Evolutionary conservation across 2,329 filamentous ascomycete genomes (phyloP).

Genomic region (Metarhizium anisopliae): DNA sequence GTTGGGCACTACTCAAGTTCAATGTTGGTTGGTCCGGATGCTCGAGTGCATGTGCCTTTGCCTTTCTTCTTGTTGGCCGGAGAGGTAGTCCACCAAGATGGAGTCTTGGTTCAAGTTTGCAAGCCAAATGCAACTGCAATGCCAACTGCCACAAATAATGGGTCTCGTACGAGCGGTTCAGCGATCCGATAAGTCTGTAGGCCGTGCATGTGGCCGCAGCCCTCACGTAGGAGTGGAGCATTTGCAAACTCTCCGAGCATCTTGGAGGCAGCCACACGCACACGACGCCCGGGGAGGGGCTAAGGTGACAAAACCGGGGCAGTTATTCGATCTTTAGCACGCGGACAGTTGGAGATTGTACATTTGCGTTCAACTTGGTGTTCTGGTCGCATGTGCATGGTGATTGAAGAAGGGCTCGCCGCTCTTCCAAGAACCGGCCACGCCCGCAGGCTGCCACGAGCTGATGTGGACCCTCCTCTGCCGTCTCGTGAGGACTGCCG

Average conservation of each 20-base stretch:
- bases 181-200: too few species aligned
- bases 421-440: background rate
- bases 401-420: background rate
- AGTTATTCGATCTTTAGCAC: background rate
- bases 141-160: too few species aligned
- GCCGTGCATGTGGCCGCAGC: too few species aligned
- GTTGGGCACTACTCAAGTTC: background rate
- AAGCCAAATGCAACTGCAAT: too few species aligned
- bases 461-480: background rate
- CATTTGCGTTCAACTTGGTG: background rate
- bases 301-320: too few species aligned
- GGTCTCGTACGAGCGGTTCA: too few species aligned
- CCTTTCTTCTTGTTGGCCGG: background rate
- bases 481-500: background rate
- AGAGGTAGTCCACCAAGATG: background rate
- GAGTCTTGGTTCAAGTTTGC: too few species aligned
- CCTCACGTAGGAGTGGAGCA: too few species aligned
- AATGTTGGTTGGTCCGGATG: background rate
- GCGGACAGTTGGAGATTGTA: background rate
- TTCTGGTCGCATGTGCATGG: background rate
- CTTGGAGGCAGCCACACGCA: too few species aligned
- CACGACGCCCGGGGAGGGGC: too few species aligned
- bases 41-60: background rate
- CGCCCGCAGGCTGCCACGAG: conserved; percentile 2
- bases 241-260: too few species aligned